A percentile compares a stretch with the other conserved stretches of the same genome.
phyloP scores from a whole-genome alignment of 345 rosid genomes.

The Combretum micranthum region DNA sequence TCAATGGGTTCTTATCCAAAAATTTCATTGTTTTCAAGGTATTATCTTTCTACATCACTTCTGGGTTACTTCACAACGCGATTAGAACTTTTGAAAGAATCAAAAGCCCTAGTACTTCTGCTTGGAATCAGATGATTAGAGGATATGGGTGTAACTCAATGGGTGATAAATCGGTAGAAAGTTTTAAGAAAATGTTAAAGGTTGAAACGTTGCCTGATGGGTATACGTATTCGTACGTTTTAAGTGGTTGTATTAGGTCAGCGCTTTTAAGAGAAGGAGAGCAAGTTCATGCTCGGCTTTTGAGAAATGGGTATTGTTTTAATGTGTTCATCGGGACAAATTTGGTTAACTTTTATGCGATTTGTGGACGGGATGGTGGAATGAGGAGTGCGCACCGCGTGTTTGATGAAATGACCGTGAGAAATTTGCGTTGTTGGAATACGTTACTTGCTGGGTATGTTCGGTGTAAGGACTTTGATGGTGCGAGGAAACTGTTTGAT shows the following conservation, averaged over 20 bases:
- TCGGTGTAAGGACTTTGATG: conserved; percentile 40
- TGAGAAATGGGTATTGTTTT: conserved; percentile 28
- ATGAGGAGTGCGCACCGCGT: conserved; percentile 29
- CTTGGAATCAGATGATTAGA: conserved; percentile 51
- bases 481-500: conserved; percentile 45
- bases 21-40: conserved; percentile 39
- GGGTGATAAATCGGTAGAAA: conserved; percentile 19
- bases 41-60: conserved; percentile 28
- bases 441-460: conserved; percentile 56
- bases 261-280: conserved; percentile 32
- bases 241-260: conserved; percentile 32
- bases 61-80: conserved; percentile 30
- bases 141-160: conserved; percentile 23
- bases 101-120: conserved; percentile 25
- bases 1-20: conserved; percentile 29
- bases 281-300: conserved; percentile 39
- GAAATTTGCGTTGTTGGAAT: conserved; percentile 50
- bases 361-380: conserved; percentile 6
- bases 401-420: conserved; percentile 28
- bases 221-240: conserved; percentile 37
- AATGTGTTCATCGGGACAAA: conserved; percentile 33
- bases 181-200: conserved; percentile 31
- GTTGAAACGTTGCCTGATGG: conserved; percentile 27
- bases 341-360: conserved; percentile 38
- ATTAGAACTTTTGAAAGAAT: conserved; percentile 19